phyloP scores from a whole-genome alignment of 2,329 filamentous ascomycete genomes.

The Penicillium aurantiogriseum region DNA sequence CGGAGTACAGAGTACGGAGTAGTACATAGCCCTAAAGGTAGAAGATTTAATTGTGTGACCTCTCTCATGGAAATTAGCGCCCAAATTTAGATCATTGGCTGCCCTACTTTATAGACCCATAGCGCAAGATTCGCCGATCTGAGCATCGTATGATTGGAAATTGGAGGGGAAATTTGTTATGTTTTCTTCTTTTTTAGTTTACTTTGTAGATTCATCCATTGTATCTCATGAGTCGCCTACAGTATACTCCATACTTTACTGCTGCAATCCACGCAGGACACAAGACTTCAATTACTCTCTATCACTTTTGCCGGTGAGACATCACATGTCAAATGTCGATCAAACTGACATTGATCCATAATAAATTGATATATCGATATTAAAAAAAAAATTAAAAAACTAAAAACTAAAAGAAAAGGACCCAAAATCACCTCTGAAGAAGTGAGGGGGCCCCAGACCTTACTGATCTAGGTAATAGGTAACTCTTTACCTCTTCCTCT shows the following conservation, averaged over 20 bases:
- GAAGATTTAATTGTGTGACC: background rate
- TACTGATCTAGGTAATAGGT: background rate
- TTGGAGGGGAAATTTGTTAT: background rate
- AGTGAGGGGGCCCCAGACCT: background rate
- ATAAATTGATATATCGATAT: background rate
- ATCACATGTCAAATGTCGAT: conserved; percentile 2
- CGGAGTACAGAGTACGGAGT: too few species aligned
- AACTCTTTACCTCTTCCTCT: background rate
- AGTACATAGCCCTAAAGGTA: too few species aligned
- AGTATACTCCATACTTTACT: background rate
- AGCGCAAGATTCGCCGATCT: background rate
- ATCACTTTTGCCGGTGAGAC: background rate
- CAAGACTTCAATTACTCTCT: background rate
- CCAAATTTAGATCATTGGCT: background rate
- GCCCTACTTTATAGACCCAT: background rate
- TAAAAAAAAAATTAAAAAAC: background rate
- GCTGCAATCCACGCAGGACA: background rate
- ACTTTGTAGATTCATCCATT: background rate
- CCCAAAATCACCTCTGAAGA: background rate
- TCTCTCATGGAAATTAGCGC: background rate
- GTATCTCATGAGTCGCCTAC: background rate
- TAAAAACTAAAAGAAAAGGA: background rate
- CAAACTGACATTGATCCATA: background rate
- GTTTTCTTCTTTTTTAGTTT: background rate
- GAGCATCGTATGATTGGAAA: background rate